Base-by-base conservation (phyloP, 192 early-diverging fungal species). In the Mortierella alpina region DNA sequence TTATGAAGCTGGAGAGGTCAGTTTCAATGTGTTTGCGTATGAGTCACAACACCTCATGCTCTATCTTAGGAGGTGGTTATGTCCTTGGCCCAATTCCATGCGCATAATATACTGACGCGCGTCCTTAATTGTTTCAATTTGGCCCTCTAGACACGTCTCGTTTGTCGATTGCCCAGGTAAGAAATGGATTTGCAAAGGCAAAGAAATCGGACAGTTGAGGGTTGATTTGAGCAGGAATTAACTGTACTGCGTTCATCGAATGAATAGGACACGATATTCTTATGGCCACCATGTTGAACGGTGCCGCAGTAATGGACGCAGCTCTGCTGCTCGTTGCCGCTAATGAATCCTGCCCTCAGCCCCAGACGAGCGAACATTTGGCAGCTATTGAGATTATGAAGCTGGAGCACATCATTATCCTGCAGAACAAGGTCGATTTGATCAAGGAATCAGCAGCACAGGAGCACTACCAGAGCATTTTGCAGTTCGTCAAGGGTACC, bases 341-440 rank as follows among this genome's bases (percentile, higher is more conserved):
- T 69, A 99, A 99, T 86, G 98, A 98, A 88, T 90, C 93, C 13
- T 98, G 98, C 88, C 98, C 98, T 49, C 98, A 99, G 88, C 98
- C 98, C 31, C 98, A 99, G 88, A 99, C 98, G 40, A 93, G 91
- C 22, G 98, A 99, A 87, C 98, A 99, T 85, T 87, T 99, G 83
- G 98, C 98, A 45, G 98, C 98, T 55, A 97, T 99, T 72, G 96
- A 98, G 83, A 98, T 98, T 67, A 99, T 99, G 98, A 95, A 96
- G 89, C 89, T 98, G 54, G 84, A 98, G 71, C 91, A 99, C 82
- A 95, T 99, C 63, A 93, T 99, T 47, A 97, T 99, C 78, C 86
- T 99, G 56, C 98, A 99, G 84, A 99, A 99, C 91, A 99, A 99
- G 85, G 92, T 99, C 22, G 98, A 99, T 84, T 83, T 98, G 79